Evolutionary conservation across 208 protist genomes (phyloP).

Genomic region (Lotmaria passim): DNA sequence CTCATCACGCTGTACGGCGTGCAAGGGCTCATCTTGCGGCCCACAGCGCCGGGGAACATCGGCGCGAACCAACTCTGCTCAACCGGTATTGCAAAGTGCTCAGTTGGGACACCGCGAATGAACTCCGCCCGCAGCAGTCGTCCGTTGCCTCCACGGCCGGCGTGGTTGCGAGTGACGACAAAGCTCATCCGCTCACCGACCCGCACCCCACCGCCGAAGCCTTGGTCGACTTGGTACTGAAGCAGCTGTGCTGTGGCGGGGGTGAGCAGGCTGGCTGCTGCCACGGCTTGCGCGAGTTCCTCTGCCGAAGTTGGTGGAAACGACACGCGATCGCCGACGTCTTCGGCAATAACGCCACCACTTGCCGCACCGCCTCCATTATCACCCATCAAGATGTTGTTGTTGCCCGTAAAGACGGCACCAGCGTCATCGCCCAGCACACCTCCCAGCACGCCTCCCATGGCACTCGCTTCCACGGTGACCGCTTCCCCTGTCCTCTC

Average conservation of each 20-base stretch:
- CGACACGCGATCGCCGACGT: conserved; percentile 24
- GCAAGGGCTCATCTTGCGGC: conserved; percentile 24
- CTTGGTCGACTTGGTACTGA: conserved; percentile 49
- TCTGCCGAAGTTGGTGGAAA: conserved; percentile 35
- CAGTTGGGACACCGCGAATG: conserved; percentile 51
- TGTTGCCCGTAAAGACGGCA: neutral
- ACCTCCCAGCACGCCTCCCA: neutral
- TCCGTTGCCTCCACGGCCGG: conserved; percentile 35
- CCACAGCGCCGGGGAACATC: conserved; percentile 47
- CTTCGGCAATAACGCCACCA: neutral
- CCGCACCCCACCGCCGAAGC: conserved; percentile 34
- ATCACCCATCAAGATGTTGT: neutral
- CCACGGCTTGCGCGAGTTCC: conserved; percentile 28
- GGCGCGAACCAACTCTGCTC: conserved; percentile 80
- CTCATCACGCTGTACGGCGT: neutral
- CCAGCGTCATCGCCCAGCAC: neutral
- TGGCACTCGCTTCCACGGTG: neutral
- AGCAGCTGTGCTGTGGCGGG: conserved; percentile 52
- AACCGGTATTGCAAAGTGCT: conserved; percentile 48
- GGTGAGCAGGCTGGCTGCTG: conserved; percentile 51
- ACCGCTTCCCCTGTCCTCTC: no score
- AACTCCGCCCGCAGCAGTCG: conserved; percentile 74
- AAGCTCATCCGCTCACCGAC: conserved; percentile 57
- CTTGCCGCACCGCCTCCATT: no score
- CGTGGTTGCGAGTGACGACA: conserved; percentile 62